These are phyloP conservation scores for Coffea humblotiana DNA, from an alignment of 305 asterid species.

Conservation along the genomic window DNA sequence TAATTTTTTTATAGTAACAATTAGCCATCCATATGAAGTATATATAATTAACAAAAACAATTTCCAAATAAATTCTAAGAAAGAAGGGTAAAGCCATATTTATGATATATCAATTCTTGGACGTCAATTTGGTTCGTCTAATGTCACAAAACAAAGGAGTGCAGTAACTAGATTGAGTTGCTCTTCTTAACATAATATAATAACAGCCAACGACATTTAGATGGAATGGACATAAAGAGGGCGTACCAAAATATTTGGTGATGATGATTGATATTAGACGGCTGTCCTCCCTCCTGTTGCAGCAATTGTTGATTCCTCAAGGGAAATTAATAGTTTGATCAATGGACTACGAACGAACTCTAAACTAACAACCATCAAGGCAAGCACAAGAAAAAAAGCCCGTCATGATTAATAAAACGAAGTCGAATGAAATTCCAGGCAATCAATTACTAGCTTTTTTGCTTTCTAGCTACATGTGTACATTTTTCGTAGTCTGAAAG, in stretches of 20 bases:
- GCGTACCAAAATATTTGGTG: background rate
- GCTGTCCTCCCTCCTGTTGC: background rate
- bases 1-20: too few relatives aligned
- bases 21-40: too few relatives aligned
- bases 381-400: background rate
- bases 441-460: background rate
- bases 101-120: too few relatives aligned
- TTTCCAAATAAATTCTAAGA: too few relatives aligned
- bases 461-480: too few relatives aligned
- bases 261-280: background rate
- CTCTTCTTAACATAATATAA: background rate
- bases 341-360: background rate
- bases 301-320: background rate
- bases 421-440: background rate
- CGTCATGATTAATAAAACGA: background rate
- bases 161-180: background rate
- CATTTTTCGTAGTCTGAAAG: too few relatives aligned
- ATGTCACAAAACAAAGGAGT: too few relatives aligned
- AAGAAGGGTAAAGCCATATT: too few relatives aligned
- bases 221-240: constrained; percentile 5
- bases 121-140: too few relatives aligned
- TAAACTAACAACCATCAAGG: background rate
- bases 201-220: background rate
- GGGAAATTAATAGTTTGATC: background rate
- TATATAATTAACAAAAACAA: too few relatives aligned